Conservation (phyloP, 148 eudicot genomes). For the Rhododendron mucronatum region DNA sequence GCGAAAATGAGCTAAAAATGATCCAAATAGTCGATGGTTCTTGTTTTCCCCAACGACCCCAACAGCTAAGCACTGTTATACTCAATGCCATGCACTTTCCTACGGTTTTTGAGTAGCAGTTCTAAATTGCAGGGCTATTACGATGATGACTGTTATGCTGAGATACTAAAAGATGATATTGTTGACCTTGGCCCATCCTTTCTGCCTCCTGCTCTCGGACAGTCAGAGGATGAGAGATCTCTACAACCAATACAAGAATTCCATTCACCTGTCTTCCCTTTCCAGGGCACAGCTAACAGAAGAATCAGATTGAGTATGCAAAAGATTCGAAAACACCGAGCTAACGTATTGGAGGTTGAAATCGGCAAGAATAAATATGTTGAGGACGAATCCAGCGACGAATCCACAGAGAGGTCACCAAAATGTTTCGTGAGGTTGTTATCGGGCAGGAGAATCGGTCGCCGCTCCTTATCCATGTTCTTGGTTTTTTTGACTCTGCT, state of each 20-base stretch:
- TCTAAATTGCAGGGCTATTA: constrained; percentile 19
- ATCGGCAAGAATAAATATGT: neutral
- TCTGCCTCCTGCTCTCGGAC: constrained; percentile 6
- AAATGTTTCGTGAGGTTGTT: neutral
- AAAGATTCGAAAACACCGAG: neutral
- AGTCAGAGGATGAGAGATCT: neutral
- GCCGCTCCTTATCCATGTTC: neutral
- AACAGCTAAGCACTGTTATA: neutral
- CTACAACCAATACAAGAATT: constrained; percentile 10
- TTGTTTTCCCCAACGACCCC: neutral
- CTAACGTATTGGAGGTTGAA: neutral
- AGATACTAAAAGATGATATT: constrained; percentile 80
- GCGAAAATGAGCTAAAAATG: neutral
- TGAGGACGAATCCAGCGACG: neutral
- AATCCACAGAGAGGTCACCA: neutral
- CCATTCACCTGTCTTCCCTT: constrained; percentile 9
- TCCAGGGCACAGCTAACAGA: constrained; percentile 65
- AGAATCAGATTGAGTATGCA: constrained; percentile 41
- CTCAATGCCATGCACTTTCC: neutral
- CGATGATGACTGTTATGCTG: constrained; percentile 71
- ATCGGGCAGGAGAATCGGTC: neutral
- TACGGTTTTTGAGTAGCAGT: neutral
- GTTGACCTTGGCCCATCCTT: constrained; percentile 59
- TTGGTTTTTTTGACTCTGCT: constrained; percentile 24
- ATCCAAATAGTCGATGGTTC: neutral